Percentiles rank a stretch among this genome's conserved stretches.
phyloP scores from a whole-genome alignment of 2,329 filamentous ascomycete genomes.

The Gaeumannomyces tritici region DNA sequence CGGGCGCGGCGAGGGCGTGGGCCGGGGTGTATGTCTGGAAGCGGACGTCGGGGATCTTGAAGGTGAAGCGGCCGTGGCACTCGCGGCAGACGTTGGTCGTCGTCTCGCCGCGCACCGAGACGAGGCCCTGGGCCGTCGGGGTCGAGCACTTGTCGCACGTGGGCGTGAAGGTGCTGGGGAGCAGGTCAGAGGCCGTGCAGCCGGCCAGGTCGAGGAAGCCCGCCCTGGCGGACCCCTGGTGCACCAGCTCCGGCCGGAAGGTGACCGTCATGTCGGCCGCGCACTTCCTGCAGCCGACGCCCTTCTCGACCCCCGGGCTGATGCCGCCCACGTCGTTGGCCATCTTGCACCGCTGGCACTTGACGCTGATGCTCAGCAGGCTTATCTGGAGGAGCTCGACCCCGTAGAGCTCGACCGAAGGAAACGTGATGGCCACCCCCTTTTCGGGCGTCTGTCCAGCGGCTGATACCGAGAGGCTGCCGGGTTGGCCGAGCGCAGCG shows the following conservation, averaged over 20 bases:
- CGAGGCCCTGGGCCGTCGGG: conserved; percentile 52
- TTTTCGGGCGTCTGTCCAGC: conserved; percentile 39
- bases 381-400: conserved; percentile 67
- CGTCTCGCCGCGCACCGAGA: conserved; percentile 64
- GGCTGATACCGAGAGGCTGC: conserved; percentile 16
- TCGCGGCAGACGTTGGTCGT: conserved; percentile 67
- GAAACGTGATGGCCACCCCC: conserved; percentile 72
- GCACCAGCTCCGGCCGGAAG: conserved; percentile 62
- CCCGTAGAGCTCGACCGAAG: conserved; percentile 64
- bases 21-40: conserved; percentile 61
- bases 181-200: conserved; percentile 65
- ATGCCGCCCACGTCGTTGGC: conserved; percentile 59
- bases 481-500: conserved; percentile 12
- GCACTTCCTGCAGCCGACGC: conserved; percentile 49
- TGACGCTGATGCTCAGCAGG: conserved; percentile 58
- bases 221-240: conserved; percentile 62
- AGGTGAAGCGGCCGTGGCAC: conserved; percentile 72
- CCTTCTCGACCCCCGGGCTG: conserved; percentile 31
- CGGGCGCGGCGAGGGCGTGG: conserved; percentile 20
- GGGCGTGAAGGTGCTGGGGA: conserved; percentile 70
- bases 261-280: conserved; percentile 37
- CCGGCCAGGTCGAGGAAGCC: conserved; percentile 71
- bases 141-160: conserved; percentile 72
- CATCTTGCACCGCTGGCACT: conserved; percentile 73
- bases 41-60: conserved; percentile 68